Evolutionary conservation across 257 asterid species (phyloP).

Genomic region (Nicotiana sylvestris): DNA sequence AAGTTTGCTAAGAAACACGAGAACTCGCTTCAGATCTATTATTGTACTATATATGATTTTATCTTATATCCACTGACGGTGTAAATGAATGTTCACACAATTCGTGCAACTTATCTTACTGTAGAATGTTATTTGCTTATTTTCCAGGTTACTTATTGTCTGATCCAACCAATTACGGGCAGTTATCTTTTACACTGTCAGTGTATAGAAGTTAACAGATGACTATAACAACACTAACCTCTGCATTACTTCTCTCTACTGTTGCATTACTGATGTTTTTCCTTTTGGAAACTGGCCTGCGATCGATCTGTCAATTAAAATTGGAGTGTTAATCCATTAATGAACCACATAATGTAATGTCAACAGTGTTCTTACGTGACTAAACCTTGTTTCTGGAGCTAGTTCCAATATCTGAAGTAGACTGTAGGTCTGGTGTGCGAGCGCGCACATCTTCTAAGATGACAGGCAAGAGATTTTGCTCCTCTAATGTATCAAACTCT

Average conservation of each 20-base stretch:
- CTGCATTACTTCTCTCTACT: conserved; percentile 20
- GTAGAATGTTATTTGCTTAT: not conserved
- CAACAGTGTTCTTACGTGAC: not conserved
- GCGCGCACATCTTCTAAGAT: conserved; percentile 22
- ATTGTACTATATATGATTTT: not conserved
- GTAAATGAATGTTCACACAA: not conserved
- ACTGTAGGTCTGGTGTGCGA: conserved; percentile 21
- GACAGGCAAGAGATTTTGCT: conserved; percentile 13
- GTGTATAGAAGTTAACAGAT: not conserved
- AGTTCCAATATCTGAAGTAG: not conserved
- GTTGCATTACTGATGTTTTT: conserved; percentile 18
- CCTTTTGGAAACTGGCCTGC: conserved; percentile 11
- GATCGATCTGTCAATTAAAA: conserved; percentile 19
- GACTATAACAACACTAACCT: conserved; percentile 21
- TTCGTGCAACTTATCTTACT: not conserved
- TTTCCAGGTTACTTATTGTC: not conserved
- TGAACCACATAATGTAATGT: not conserved
- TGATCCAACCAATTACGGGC: not conserved
- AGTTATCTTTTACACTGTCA: not conserved
- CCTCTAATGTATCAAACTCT: conserved; percentile 28
- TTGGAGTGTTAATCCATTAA: not conserved
- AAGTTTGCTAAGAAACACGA: conserved; percentile 11
- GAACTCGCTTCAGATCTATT: not conserved
- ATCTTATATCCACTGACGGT: not conserved
- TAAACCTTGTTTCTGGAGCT: conserved; percentile 29